phyloP scores from a whole-genome alignment of 331 rosid genomes.

The Quercus tomentella region DNA sequence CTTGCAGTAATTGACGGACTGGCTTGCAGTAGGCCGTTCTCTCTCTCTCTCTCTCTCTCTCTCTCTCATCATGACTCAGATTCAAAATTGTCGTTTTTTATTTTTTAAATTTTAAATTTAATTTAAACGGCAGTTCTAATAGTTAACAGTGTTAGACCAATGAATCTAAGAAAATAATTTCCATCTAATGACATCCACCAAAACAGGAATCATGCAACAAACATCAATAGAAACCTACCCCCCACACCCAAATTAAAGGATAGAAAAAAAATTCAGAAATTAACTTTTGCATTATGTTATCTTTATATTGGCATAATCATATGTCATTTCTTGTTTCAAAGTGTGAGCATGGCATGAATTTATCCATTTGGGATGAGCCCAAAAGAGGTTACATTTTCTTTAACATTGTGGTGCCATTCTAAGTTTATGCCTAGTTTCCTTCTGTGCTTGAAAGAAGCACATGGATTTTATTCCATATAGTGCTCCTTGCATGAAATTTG shows the following conservation, averaged over 20 bases:
- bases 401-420: background rate
- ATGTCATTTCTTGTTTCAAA: background rate
- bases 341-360: background rate
- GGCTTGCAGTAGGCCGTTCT: too few relatives aligned
- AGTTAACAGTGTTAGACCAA: background rate
- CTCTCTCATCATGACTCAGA: too few relatives aligned
- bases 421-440: background rate
- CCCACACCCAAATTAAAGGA: too few relatives aligned
- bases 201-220: background rate
- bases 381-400: background rate
- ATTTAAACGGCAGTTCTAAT: too few relatives aligned
- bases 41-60: too few relatives aligned
- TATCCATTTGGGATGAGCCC: background rate
- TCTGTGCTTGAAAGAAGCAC: background rate
- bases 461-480: background rate
- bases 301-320: background rate
- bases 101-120: too few relatives aligned
- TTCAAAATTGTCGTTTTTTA: too few relatives aligned
- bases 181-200: background rate
- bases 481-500: conserved; percentile 3
- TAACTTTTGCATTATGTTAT: background rate
- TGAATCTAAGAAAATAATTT: background rate
- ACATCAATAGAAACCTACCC: background rate
- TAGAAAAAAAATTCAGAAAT: background rate
- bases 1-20: conserved; percentile 54